Percentiles rank a stretch among this genome's conserved stretches.
phyloP scores from a whole-genome alignment of 2,329 filamentous ascomycete species.

The Ophiocordyceps polyrhachis-furcata region DNA sequence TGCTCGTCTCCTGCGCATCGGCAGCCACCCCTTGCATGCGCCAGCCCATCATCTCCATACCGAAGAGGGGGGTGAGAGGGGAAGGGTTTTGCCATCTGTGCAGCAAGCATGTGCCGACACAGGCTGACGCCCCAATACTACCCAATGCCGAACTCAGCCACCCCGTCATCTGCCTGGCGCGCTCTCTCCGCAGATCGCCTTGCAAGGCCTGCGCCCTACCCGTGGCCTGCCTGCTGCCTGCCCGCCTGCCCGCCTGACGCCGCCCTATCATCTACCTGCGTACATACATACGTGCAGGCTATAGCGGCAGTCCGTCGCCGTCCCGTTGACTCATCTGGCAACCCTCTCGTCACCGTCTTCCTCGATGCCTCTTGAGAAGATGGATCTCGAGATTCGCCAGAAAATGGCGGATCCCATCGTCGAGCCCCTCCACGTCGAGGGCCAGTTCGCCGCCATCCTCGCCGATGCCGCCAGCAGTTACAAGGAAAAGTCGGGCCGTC shows the following conservation, averaged over 20 bases:
- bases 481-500: conserved; percentile 10
- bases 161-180: neutral
- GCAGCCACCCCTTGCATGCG: neutral
- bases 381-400: neutral
- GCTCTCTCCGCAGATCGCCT: neutral
- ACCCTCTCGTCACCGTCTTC: neutral
- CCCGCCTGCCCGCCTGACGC: neutral
- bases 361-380: neutral
- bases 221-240: neutral
- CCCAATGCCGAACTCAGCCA: neutral
- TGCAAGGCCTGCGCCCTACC: neutral
- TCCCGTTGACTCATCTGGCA: neutral
- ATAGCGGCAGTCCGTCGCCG: neutral
- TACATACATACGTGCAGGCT: neutral
- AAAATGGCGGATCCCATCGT: neutral
- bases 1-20: neutral
- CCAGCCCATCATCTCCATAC: neutral
- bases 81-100: neutral
- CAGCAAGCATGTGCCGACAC: conserved; percentile 1
- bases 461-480: conserved; percentile 16
- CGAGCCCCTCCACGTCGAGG: conserved; percentile 1
- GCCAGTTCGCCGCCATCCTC: conserved; percentile 12
- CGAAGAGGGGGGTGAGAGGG: neutral
- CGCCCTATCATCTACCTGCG: neutral
- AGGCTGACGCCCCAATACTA: conserved; percentile 1